These are phyloP conservation scores for Dalechampia spathulata DNA, from an alignment of 441 rosid genomes.

Conservation along the genomic window DNA sequence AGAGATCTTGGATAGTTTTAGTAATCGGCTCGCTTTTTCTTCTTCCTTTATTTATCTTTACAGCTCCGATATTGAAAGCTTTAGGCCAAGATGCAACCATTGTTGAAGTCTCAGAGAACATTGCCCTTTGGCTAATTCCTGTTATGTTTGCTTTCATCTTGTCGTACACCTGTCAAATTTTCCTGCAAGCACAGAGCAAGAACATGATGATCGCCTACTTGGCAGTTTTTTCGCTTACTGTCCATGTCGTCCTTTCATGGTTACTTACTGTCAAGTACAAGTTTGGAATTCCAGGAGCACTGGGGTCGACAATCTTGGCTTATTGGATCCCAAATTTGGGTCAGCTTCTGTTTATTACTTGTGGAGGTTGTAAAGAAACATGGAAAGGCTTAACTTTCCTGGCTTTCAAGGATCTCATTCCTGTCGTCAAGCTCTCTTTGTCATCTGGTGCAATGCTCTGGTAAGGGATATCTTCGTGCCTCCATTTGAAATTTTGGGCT, in stretches of 20 bases:
- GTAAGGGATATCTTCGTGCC: too few relatives aligned
- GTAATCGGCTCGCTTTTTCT: slow-evolving; percentile 28
- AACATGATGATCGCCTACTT: slow-evolving; percentile 45
- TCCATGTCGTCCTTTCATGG: slow-evolving; percentile 54
- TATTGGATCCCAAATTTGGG: slow-evolving; percentile 35
- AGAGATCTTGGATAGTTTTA: slow-evolving; percentile 64
- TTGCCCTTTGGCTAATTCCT: slow-evolving; percentile 59
- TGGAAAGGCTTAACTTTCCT: slow-evolving; percentile 61
- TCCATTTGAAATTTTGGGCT: too few relatives aligned
- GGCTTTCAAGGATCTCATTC: slow-evolving; percentile 43
- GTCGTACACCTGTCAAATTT: slow-evolving; percentile 44
- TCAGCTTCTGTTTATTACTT: slow-evolving; percentile 43
- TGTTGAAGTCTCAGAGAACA: slow-evolving; percentile 34
- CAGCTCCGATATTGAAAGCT: slow-evolving; percentile 34
- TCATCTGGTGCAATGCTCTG: slow-evolving; percentile 73
- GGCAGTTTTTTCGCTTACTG: slow-evolving; percentile 22
- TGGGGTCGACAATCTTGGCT: slow-evolving; percentile 41
- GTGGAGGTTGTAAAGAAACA: slow-evolving; percentile 63
- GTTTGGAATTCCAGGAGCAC: slow-evolving; percentile 53
- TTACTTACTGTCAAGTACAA: slow-evolving; percentile 33
- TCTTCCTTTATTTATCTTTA: slow-evolving; percentile 43
- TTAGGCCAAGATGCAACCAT: slow-evolving; percentile 46
- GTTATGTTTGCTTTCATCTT: slow-evolving; percentile 30
- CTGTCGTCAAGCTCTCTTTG: slow-evolving; percentile 54
- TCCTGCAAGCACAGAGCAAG: slow-evolving; percentile 58